A percentile compares a stretch with the other conserved stretches of the same genome.
These are phyloP conservation scores for Clitoria ternatea DNA, from an alignment of 306 rosid species.

Conservation along the genomic window DNA sequence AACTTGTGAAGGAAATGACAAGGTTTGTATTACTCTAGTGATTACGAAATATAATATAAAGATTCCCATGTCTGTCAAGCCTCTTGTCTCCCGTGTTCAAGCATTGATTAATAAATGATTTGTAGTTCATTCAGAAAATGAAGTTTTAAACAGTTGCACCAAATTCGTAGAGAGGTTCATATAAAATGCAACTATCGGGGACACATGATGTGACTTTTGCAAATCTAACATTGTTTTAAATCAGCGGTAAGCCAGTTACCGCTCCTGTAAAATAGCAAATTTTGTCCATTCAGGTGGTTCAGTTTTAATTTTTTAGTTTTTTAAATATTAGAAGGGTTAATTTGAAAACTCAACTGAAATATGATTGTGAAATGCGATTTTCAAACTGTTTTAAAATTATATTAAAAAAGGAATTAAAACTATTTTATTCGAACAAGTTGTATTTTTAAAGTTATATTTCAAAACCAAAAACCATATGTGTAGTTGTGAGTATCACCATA, in stretches of 20 bases:
- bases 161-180: background rate
- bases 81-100: background rate
- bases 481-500: background rate
- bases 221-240: background rate
- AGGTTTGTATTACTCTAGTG: conserved; percentile 61
- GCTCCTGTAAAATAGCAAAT: background rate
- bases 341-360: no score
- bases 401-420: no score
- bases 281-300: no score
- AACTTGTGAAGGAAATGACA: conserved; percentile 38
- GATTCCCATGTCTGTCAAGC: conserved; percentile 11
- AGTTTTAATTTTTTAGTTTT: no score
- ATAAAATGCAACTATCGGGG: background rate
- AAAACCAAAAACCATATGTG: no score
- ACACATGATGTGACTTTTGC: background rate
- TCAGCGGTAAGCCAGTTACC: background rate
- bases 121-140: background rate
- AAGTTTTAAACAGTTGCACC: background rate
- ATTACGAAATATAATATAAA: no score
- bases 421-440: no score
- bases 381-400: no score
- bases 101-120: background rate
- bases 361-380: no score
- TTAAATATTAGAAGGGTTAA: no score
- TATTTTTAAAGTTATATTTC: no score